Conservation (phyloP, 2,329 filamentous ascomycete genomes). For the Pseudocercospora cruenta region DNA sequence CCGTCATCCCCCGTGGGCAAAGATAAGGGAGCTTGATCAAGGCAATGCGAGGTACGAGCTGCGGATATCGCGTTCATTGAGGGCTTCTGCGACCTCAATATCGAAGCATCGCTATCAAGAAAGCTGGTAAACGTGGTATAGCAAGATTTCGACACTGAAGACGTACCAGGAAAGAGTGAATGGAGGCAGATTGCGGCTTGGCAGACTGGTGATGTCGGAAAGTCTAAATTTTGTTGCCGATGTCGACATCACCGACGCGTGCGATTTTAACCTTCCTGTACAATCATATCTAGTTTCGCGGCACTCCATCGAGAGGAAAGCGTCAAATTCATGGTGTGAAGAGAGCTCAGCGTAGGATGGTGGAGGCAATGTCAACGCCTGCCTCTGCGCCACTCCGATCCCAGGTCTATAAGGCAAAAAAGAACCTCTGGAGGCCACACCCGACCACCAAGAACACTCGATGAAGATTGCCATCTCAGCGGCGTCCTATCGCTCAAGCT, state of each 20-base stretch:
- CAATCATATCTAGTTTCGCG: too few relatives aligned
- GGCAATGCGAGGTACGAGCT: not conserved
- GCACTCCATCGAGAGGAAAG: too few relatives aligned
- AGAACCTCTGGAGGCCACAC: too few relatives aligned
- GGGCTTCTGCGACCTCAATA: not conserved
- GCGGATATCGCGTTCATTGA: not conserved
- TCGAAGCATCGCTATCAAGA: not conserved
- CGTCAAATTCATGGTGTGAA: too few relatives aligned
- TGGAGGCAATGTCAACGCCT: too few relatives aligned
- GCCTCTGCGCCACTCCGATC: too few relatives aligned
- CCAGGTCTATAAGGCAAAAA: too few relatives aligned
- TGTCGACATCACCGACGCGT: not conserved
- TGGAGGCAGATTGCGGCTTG: not conserved
- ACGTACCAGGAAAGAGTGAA: not conserved
- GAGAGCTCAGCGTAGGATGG: too few relatives aligned
- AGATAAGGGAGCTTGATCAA: not conserved
- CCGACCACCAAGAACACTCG: too few relatives aligned
- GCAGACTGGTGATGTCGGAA: not conserved
- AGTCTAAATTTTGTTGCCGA: not conserved
- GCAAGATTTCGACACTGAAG: not conserved
- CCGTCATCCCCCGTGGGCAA: slow-evolving; percentile 1
- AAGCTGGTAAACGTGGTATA: not conserved
- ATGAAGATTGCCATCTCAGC: too few relatives aligned
- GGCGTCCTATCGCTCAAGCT: too few relatives aligned
- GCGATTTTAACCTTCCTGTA: too few relatives aligned